Evolutionary conservation across 2,329 filamentous ascomycete genomes (phyloP).

Genomic region (Atkinsonella hypoxylon): DNA sequence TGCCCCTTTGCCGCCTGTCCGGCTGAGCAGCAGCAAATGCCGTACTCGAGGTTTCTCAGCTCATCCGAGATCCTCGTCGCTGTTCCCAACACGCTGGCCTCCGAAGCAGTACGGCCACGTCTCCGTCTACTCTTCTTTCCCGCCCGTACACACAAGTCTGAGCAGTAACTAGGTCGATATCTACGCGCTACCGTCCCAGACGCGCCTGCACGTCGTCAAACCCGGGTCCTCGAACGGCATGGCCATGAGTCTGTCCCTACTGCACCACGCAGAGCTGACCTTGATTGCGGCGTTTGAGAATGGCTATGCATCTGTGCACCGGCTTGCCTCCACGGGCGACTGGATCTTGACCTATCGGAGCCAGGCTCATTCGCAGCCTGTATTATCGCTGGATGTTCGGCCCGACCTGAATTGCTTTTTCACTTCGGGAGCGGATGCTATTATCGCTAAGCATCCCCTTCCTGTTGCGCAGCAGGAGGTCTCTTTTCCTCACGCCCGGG

Average conservation of each 20-base stretch:
- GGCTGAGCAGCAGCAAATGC: constrained; percentile 14
- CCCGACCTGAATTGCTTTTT: constrained; percentile 47
- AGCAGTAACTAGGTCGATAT: constrained; percentile 53
- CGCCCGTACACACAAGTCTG: too few species aligned
- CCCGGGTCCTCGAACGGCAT: constrained; percentile 53
- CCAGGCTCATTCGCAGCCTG: constrained; percentile 64
- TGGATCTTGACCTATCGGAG: constrained; percentile 49
- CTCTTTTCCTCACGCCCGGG: too few species aligned
- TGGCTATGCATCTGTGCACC: constrained; percentile 58
- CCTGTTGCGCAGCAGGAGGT: constrained; percentile 23
- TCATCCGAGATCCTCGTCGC: constrained; percentile 51
- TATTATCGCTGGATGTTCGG: constrained; percentile 59
- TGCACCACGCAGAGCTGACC: constrained; percentile 42
- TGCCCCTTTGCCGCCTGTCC: constrained; percentile 65
- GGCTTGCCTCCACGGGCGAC: constrained; percentile 28
- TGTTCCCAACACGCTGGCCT: constrained; percentile 65
- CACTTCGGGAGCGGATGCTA: constrained; percentile 71
- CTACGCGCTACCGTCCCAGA: constrained; percentile 66
- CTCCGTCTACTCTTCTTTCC: too few species aligned
- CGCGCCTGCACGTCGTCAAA: constrained; percentile 48
- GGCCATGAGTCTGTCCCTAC: constrained; percentile 71
- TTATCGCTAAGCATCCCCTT: constrained; percentile 66
- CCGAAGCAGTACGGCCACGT: constrained; percentile 46
- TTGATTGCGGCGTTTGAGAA: constrained; percentile 77
- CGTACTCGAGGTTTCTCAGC: constrained; percentile 9